Evolutionary conservation across 257 asterid genomes (phyloP).

Genomic region (Ophiorrhiza pumila): DNA sequence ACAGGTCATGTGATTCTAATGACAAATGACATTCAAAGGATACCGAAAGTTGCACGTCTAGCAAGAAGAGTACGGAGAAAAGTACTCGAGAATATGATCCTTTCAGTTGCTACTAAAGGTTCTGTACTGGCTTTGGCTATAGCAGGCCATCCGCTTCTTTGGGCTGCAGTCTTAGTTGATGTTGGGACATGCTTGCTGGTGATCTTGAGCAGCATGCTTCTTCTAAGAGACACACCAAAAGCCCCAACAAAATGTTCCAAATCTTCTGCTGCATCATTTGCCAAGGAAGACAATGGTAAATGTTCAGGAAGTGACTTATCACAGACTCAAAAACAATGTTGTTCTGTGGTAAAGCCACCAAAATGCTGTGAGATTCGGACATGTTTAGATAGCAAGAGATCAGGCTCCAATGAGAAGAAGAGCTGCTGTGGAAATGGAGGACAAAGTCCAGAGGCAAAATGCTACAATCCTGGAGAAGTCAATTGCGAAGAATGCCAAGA

Average conservation of each 20-base stretch:
- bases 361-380: too few species aligned
- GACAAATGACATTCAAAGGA: conserved; percentile 71
- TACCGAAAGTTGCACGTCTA: conserved; percentile 48
- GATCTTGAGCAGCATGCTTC: conserved; percentile 73
- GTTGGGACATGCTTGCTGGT: conserved; percentile 82
- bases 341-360: conserved; percentile 14
- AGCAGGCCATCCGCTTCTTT: conserved; percentile 80
- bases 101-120: conserved; percentile 53
- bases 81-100: conserved; percentile 55
- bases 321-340: not conserved
- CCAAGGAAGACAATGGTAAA: conserved; percentile 6
- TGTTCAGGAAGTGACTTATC: not conserved
- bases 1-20: conserved; percentile 68
- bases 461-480: too few species aligned
- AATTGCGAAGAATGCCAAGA: too few species aligned
- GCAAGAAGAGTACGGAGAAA: conserved; percentile 53
- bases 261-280: conserved; percentile 16
- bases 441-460: too few species aligned
- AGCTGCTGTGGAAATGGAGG: too few species aligned
- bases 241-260: conserved; percentile 16
- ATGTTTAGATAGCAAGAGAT: too few species aligned
- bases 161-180: conserved; percentile 83
- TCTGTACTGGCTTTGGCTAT: conserved; percentile 61
- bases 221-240: conserved; percentile 32
- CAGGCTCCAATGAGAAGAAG: too few species aligned